These are phyloP conservation scores for Neonectria neomacrospora DNA, from an alignment of 2,329 filamentous ascomycete species.

Conservation along the genomic window DNA sequence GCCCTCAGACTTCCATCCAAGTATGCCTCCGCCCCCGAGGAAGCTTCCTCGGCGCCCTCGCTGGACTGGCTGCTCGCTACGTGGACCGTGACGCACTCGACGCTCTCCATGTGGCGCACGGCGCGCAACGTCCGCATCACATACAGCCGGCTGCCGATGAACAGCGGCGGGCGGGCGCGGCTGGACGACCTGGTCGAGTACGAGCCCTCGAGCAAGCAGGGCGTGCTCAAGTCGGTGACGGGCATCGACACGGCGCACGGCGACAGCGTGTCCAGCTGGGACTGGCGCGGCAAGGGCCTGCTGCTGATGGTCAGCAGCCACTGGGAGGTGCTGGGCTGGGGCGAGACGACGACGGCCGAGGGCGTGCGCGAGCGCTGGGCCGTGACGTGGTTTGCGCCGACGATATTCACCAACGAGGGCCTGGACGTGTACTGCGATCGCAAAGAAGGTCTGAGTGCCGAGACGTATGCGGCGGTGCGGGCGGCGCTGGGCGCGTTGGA, in stretches of 20 bases:
- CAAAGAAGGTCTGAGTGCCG: slow-evolving; percentile 67
- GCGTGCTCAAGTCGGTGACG: slow-evolving; percentile 67
- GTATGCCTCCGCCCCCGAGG: slow-evolving; percentile 50
- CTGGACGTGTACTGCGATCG: slow-evolving; percentile 80
- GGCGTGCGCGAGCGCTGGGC: slow-evolving; percentile 70
- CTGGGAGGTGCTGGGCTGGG: slow-evolving; percentile 86
- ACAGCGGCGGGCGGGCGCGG: slow-evolving; percentile 54
- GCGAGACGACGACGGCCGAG: slow-evolving; percentile 59
- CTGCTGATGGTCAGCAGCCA: slow-evolving; percentile 77
- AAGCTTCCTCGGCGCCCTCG: slow-evolving; percentile 56
- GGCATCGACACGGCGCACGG: slow-evolving; percentile 68
- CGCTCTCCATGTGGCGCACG: slow-evolving; percentile 82
- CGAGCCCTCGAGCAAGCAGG: slow-evolving; percentile 62
- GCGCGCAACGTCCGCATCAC: slow-evolving; percentile 84
- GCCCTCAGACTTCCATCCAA: slow-evolving; percentile 57
- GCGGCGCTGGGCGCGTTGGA: slow-evolving; percentile 58
- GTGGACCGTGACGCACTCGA: slow-evolving; percentile 81
- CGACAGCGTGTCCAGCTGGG: slow-evolving; percentile 60
- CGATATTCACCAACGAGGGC: slow-evolving; percentile 84
- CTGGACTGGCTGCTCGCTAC: slow-evolving; percentile 71
- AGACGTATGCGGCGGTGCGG: slow-evolving; percentile 67
- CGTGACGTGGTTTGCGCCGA: slow-evolving; percentile 87
- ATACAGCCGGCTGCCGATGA: slow-evolving; percentile 67
- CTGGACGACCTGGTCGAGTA: slow-evolving; percentile 81
- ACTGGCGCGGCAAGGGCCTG: slow-evolving; percentile 83